phyloP scores from a whole-genome alignment of 2,329 filamentous ascomycete species.

The Diaporthe aspalathi region DNA sequence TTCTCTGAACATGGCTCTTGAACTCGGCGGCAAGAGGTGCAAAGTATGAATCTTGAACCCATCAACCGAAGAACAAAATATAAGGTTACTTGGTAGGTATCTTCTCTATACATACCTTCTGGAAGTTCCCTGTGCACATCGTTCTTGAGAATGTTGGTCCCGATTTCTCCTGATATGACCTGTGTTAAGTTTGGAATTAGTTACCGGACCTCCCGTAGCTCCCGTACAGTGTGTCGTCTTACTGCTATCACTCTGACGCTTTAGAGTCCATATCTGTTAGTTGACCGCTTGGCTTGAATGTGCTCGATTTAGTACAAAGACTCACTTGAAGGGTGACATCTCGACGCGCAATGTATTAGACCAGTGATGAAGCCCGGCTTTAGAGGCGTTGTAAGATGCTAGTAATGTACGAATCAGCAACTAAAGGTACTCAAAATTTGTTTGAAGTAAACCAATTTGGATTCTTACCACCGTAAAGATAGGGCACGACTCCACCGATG shows the following conservation, averaged over 20 bases:
- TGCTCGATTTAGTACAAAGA: neutral
- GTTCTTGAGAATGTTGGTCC: neutral
- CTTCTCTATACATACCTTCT: neutral
- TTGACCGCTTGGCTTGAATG: neutral
- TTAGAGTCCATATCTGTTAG: neutral
- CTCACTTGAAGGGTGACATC: neutral
- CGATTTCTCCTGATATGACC: neutral
- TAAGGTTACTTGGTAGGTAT: no score
- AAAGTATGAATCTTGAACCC: neutral
- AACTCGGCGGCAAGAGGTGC: neutral
- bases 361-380: neutral
- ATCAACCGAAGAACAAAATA: neutral
- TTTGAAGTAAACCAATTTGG: neutral
- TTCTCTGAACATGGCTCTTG: neutral
- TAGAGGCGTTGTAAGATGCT: neutral
- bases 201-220: no score
- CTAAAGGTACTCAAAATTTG: neutral
- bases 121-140: neutral
- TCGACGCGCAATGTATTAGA: neutral
- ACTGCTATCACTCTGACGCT: neutral
- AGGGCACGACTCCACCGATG: neutral
- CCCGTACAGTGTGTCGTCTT: neutral
- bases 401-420: no score
- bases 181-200: neutral
- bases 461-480: neutral